Base-by-base conservation (phyloP, 2,329 filamentous ascomycete species). In the Aspergillus alliaceus region DNA sequence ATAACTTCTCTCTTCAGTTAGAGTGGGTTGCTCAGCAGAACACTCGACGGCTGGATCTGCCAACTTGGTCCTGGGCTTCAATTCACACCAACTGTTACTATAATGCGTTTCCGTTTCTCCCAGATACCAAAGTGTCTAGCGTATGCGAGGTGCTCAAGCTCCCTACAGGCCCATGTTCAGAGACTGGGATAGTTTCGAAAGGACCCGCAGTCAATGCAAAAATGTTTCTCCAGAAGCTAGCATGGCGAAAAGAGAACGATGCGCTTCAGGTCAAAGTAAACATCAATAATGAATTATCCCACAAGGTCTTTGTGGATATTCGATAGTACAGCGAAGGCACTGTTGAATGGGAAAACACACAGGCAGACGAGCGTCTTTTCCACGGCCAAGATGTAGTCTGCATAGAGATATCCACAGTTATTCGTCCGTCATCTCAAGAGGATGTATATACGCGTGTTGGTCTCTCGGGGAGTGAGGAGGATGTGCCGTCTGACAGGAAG, bases 181-280 rank as follows among this genome's bases (percentile, higher is more conserved):
- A 22, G 3, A 40, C 6, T 14, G 18, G 11, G 7, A 12, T 40
- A 6, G 14, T 8, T 8, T 40, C 18, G 4, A 11, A 40, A 3
- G n/a, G n/a, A n/a, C n/a, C n/a, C n/a, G 5, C 3, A 40, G 18
- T 40, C 14, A 20, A 40, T n/a, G 37, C 6, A 9, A 40, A 0
- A 2, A 40, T 40, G 4, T 8, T 1, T 5, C n/a, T 40, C 2
- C n/a, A n/a, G n/a, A n/a, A n/a, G n/a, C n/a, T n/a, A n/a, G n/a
- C n/a, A n/a, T n/a, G n/a, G n/a, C n/a, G n/a, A n/a, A 0, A 12
- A n/a, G 20, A 40, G n/a, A 9, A 1, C 4, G 8, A 3, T 18
- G 1, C 18, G 4, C 37, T 40, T n/a, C 14, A 40, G 0, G 37
- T 40, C 0, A 8, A 22, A 5, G 37, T 40, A 4, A 40, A 12